Conservation (phyloP, 164 flowering plant genomes). For the Amborella trichopoda region DNA sequence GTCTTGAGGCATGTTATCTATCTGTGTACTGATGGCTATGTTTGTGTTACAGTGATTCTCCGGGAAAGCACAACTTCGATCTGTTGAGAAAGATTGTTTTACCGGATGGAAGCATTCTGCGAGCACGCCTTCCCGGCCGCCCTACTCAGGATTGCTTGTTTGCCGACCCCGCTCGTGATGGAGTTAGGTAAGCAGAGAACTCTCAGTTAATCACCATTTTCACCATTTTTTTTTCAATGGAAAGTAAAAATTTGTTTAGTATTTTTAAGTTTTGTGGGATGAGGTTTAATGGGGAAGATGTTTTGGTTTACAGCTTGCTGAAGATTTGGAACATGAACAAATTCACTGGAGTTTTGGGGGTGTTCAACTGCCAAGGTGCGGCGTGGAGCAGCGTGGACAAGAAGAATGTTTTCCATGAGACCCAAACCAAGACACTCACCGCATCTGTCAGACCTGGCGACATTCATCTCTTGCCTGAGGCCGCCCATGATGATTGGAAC, state of each 20-base stretch:
- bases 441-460: constrained; percentile 48
- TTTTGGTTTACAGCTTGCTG: constrained; percentile 44
- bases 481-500: constrained; percentile 38
- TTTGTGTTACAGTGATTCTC: constrained; percentile 60
- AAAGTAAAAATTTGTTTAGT: neutral
- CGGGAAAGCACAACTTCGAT: constrained; percentile 88
- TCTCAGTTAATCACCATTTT: neutral
- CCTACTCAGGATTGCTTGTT: constrained; percentile 83
- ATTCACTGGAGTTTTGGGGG: constrained; percentile 76
- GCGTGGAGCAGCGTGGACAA: constrained; percentile 68
- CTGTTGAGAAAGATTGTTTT: constrained; percentile 78
- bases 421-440: constrained; percentile 36
- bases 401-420: constrained; percentile 60
- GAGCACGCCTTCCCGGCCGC: constrained; percentile 59
- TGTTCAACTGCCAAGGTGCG: constrained; percentile 98
- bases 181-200: constrained; percentile 56
- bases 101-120: constrained; percentile 84
- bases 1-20: too few species aligned
- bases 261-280: neutral
- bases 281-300: too few species aligned
- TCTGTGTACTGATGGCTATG: neutral
- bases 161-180: constrained; percentile 81
- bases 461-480: constrained; percentile 56
- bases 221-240: neutral
- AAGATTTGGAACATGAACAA: constrained; percentile 99